These are phyloP conservation scores for Posidonia oceanica DNA, from an alignment of 116 monocot genomes.

Conservation along the genomic window DNA sequence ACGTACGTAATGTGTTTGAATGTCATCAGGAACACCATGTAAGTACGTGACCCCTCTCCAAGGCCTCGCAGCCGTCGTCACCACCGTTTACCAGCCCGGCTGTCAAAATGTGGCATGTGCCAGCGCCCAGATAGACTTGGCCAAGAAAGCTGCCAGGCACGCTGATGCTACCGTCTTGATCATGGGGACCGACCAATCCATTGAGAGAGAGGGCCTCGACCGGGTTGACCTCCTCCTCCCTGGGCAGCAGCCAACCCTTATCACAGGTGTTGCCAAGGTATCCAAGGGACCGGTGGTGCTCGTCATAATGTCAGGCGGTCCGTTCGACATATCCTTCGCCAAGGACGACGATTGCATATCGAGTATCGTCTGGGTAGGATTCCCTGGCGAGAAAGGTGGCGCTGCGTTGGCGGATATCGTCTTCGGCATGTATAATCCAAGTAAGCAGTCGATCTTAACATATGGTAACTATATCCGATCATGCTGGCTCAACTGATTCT, in stretches of 20 bases:
- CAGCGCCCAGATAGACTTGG: constrained; percentile 52
- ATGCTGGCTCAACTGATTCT: too few species aligned
- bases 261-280: constrained; percentile 63
- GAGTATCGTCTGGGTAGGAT: constrained; percentile 84
- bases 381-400: constrained; percentile 88
- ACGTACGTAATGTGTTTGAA: not conserved
- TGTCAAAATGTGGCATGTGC: constrained; percentile 55
- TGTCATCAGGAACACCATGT: constrained; percentile 58
- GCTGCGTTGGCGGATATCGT: constrained; percentile 75
- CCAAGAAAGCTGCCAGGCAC: constrained; percentile 48
- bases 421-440: constrained; percentile 74
- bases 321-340: constrained; percentile 80
- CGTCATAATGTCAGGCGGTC: constrained; percentile 94
- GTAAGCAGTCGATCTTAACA: constrained; percentile 26
- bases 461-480: too few species aligned
- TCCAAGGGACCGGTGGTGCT: constrained; percentile 79
- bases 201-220: constrained; percentile 73
- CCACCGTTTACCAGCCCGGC: constrained; percentile 42
- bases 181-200: constrained; percentile 75
- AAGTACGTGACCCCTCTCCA: constrained; percentile 77
- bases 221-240: constrained; percentile 62
- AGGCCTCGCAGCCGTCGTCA: constrained; percentile 43
- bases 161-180: constrained; percentile 77
- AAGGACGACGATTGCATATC: constrained; percentile 44
- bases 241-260: constrained; percentile 55